Evolutionary conservation across 192 early-diverging fungal species (phyloP), one percentile per base, ranked within the genome.

Genomic region (Rhizoclosmatium sp.): DNA sequence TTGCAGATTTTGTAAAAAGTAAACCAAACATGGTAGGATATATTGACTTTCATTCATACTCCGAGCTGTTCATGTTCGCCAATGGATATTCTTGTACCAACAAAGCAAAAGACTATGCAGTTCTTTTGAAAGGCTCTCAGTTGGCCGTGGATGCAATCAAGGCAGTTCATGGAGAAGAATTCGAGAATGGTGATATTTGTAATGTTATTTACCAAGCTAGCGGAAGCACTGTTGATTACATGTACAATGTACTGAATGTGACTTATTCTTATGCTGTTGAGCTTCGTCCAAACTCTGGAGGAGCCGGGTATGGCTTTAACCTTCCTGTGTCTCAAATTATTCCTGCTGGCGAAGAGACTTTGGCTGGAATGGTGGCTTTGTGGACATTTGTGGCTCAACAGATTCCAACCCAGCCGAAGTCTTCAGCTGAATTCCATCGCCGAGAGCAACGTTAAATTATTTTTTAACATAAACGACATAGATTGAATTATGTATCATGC

Each of bases 61-160:
- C 86, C 21, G 88, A 91, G 73, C 71, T 89, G 47, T 91, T 87
- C 82, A 86, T 91, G 88, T 85, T 75, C 49, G 68, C 84, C 16
- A 81, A 79, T 51, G 84, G 79, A 44, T 82, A 80, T 42, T 61
- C 59, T 59, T 77, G 78, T 72, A 39, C 47, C 12, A 47, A 3
- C 42, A 44, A 73, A 23, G 71, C 71, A 19, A 65, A 78, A 16
- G 80, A 85, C 65, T 78, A 79, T 69, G 69, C 46, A 14, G 68
- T 47, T 46, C 58, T 82, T 12, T 45, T 61, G 21, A 44, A 40
- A 21, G 81, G 60, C 21, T 16, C 76, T 23, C 21, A 78, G 9
- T 9, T 71, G 4, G 82, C 79, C 10, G 80, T 81, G 3, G 65
- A 60, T 41, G 82, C 78, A 14, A 39, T 85, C 59, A 73, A 79